phyloP scores from a whole-genome alignment of 495 filamentous ascomycete genomes.

The Hypoxylon lienhwacheense region DNA sequence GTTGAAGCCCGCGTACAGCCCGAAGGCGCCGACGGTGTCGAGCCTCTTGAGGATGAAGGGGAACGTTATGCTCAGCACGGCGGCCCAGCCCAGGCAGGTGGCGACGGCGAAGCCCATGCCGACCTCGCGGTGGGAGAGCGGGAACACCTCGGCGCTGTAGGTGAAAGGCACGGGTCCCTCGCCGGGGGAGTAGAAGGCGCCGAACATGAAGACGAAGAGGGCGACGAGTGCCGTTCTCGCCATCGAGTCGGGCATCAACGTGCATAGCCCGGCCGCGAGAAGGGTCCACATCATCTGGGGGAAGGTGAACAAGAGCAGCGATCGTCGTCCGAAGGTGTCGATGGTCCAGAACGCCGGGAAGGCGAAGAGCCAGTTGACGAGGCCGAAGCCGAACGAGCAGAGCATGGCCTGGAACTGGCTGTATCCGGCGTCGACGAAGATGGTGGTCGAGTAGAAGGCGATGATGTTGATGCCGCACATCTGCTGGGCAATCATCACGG shows the following conservation, averaged over 20 bases:
- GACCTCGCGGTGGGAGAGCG: conserved; percentile 70
- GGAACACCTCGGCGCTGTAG: conserved; percentile 78
- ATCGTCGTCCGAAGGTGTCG: conserved; percentile 78
- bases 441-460: conserved; percentile 79
- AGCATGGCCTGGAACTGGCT: conserved; percentile 61
- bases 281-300: conserved; percentile 83
- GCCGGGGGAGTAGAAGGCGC: conserved; percentile 73
- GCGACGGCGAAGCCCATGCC: conserved; percentile 77
- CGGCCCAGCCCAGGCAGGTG: conserved; percentile 67
- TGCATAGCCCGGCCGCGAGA: conserved; percentile 70
- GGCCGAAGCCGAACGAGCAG: conserved; percentile 76
- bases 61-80: conserved; percentile 66
- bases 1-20: conserved; percentile 65
- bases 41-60: conserved; percentile 62
- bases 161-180: conserved; percentile 84
- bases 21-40: conserved; percentile 58
- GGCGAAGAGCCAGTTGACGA: conserved; percentile 82
- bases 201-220: conserved; percentile 72
- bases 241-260: conserved; percentile 62
- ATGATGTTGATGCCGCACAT: conserved; percentile 88
- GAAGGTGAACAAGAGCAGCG: conserved; percentile 80
- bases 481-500: conserved; percentile 79
- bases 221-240: conserved; percentile 56
- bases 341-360: conserved; percentile 83
- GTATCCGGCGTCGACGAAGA: conserved; percentile 68